Base-by-base conservation (phyloP, 2,329 filamentous ascomycete genomes). In the Zarea fungicola region DNA sequence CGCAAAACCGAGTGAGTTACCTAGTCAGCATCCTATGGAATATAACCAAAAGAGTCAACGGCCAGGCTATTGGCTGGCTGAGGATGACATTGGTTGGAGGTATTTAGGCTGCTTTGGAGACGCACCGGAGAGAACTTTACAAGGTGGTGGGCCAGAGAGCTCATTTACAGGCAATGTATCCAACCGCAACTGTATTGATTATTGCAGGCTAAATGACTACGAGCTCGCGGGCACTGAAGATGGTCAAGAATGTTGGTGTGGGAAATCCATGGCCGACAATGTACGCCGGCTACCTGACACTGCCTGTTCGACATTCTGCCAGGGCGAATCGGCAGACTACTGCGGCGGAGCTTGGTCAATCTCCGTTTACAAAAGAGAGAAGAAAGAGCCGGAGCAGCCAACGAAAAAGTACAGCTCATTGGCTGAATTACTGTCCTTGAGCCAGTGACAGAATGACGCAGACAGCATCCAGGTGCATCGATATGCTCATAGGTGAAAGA, bases 221-320 rank as follows among this genome's bases (percentile, higher is more conserved):
- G 52, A 54, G 3, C 69, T 74, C 51, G 75, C 76, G 5, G 77
- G 76, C 6, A 64, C 76, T 1, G 74, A 80, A 57, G 74, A 72
- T 52, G 65, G 64, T 7, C 59, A 62, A 18, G 72, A 80, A 55
- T 81, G 78, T 58, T 81, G 72, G 65, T 82, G 76, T 53, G 72
- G 68, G 28, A 54, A 55, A 10, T 51, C 51, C 3, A 57, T 63
- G 28, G 57, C 52, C 5, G 53, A 54, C 41, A 55, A 59, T 40
- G 54, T 55, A 3, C 47, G 59, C 18, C 51, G 54, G 28, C 44
- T 62, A 14, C 59, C 60, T 3, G 58, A 61, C 21, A 52, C 40
- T 5, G 56, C 53, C 19, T 64, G 61, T 26, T 50, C 52, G 25
- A 55, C 51, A 16, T 44, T 54, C 4, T 63, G 58, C 34, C 51